Percentiles rank a stretch among this genome's conserved stretches.
These are phyloP conservation scores for Camelina sativa DNA, from an alignment of 345 rosid genomes.

Conservation along the genomic window DNA sequence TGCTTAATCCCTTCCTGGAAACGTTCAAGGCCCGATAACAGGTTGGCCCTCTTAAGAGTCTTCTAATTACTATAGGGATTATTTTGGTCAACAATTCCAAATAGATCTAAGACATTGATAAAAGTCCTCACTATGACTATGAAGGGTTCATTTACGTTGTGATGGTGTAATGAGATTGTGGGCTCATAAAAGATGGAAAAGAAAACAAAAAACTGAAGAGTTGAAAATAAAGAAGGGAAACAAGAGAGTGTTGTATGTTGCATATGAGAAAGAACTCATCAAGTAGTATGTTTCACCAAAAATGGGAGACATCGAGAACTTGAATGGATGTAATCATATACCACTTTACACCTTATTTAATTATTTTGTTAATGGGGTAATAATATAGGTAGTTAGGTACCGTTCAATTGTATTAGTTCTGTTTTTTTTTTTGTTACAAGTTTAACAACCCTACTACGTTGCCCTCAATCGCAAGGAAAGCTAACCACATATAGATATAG, in stretches of 20 bases:
- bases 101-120: background rate
- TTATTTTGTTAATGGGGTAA: background rate
- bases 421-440: conserved; percentile 3
- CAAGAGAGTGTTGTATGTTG: conserved; percentile 3
- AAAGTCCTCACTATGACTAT: background rate
- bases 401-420: background rate
- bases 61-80: background rate
- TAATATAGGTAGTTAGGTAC: background rate
- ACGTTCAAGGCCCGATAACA: conserved; percentile 15
- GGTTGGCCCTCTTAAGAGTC: conserved; percentile 3
- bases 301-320: conserved; percentile 13
- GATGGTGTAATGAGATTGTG: conserved; percentile 4
- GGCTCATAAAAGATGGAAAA: background rate
- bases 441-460: conserved; percentile 1
- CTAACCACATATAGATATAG: background rate
- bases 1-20: conserved; percentile 8
- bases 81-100: background rate
- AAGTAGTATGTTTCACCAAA: conserved; percentile 9
- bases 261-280: conserved; percentile 1
- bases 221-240: conserved; percentile 15
- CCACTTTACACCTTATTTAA: background rate
- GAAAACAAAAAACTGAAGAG: background rate
- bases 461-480: conserved; percentile 22
- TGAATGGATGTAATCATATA: conserved; percentile 8
- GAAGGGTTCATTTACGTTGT: background rate